phyloP scores from a whole-genome alignment of 225 moss, liverwort and hornwort genomes.

The Sphagnum contortum region DNA sequence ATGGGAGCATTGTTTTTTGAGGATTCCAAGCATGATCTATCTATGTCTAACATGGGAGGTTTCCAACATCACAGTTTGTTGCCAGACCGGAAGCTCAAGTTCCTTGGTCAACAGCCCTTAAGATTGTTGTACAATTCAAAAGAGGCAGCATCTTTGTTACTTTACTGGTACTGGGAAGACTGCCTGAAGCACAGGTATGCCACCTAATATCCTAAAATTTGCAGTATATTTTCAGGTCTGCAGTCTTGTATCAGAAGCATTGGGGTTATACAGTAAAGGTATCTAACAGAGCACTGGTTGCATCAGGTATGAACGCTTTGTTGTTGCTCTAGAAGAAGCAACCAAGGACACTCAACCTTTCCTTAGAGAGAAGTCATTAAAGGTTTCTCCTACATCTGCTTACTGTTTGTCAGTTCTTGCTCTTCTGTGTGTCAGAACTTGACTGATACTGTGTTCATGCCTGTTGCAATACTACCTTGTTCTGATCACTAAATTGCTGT shows the following conservation, averaged over 20 bases:
- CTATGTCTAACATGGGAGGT: background rate
- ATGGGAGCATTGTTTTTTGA: no score
- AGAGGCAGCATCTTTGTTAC: constrained; percentile 54
- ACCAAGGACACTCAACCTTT: constrained; percentile 73
- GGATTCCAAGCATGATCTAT: no score
- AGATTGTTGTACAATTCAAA: constrained; percentile 58
- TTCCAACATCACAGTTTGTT: constrained; percentile 53
- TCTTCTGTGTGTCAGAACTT: no score
- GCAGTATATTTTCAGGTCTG: background rate
- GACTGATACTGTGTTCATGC: no score
- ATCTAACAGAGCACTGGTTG: no score
- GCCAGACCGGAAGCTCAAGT: constrained; percentile 91
- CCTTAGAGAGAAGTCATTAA: constrained; percentile 85
- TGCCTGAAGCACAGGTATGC: constrained; percentile 77
- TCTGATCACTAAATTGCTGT: no score
- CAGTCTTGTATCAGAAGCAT: background rate
- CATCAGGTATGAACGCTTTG: constrained; percentile 74
- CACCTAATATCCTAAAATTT: background rate
- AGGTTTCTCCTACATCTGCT: constrained; percentile 28
- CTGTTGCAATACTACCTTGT: no score
- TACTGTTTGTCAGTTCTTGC: no score
- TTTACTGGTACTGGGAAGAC: constrained; percentile 97
- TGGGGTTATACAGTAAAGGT: no score
- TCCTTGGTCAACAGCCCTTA: constrained; percentile 84
- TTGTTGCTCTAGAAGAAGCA: constrained; percentile 81